Conservation (phyloP, 2,329 filamentous ascomycete genomes). For the Ophiostoma australiae region DNA sequence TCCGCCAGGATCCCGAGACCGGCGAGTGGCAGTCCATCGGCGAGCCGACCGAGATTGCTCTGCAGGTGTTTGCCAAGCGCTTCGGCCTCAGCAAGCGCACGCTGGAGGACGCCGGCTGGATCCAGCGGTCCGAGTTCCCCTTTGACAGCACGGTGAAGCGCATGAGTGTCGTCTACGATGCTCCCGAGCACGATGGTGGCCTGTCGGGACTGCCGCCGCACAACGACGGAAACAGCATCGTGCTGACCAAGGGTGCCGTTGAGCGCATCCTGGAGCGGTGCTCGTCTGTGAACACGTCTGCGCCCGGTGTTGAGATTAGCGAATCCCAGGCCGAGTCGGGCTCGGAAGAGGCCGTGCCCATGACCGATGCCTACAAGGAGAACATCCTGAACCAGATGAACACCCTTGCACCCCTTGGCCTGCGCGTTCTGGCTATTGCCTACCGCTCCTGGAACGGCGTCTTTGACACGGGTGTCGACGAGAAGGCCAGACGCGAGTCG, state of each 20-base stretch:
- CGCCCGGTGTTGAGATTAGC: slow-evolving; percentile 34
- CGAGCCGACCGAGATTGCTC: slow-evolving; percentile 69
- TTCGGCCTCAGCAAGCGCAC: slow-evolving; percentile 56
- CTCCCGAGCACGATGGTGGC: slow-evolving; percentile 37
- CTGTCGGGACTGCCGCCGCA: slow-evolving; percentile 33
- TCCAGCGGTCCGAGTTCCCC: slow-evolving; percentile 65
- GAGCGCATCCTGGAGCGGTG: slow-evolving; percentile 58
- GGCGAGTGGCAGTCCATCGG: slow-evolving; percentile 61
- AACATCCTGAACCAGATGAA: slow-evolving; percentile 52
- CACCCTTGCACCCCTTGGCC: slow-evolving; percentile 59
- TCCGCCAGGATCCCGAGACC: slow-evolving; percentile 51
- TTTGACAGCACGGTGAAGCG: slow-evolving; percentile 75
- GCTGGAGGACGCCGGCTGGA: slow-evolving; percentile 52
- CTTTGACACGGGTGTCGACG: slow-evolving; percentile 36
- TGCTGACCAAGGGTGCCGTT: slow-evolving; percentile 60
- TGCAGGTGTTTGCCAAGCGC: slow-evolving; percentile 69
- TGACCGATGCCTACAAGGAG: slow-evolving; percentile 50
- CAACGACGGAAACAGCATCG: slow-evolving; percentile 43
- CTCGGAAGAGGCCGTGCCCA: slow-evolving; percentile 37
- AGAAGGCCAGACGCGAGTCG: slow-evolving; percentile 10
- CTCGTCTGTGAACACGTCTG: slow-evolving; percentile 37
- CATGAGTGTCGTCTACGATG: slow-evolving; percentile 70
- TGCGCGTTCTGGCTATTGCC: slow-evolving; percentile 66
- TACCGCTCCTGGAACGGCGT: slow-evolving; percentile 56
- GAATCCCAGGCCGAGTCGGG: slow-evolving; percentile 31